phyloP scores from a whole-genome alignment of 805 yeast species.

The Wickerhamiella dianesei region DNA sequence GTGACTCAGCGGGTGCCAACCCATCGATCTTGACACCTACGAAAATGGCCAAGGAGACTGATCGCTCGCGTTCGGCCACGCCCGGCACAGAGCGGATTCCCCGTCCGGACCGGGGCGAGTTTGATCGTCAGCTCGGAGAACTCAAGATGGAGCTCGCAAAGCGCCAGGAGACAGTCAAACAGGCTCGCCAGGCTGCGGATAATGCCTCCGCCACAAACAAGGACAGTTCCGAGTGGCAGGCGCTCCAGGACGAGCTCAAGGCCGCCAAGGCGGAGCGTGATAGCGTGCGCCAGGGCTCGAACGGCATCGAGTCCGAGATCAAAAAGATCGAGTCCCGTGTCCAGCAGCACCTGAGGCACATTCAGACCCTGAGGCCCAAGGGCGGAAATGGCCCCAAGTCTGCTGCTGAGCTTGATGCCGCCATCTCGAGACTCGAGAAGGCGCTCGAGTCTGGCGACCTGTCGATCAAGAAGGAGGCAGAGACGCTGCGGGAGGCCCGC shows the following conservation, averaged over 20 bases:
- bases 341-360: slow-evolving; percentile 63
- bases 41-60: background rate
- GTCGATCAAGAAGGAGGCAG: slow-evolving; percentile 83
- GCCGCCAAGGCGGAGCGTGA: slow-evolving; percentile 35
- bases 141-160: slow-evolving; percentile 20
- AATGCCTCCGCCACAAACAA: slow-evolving; percentile 11
- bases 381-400: slow-evolving; percentile 36
- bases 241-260: slow-evolving; percentile 36
- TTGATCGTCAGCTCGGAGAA: slow-evolving; percentile 19
- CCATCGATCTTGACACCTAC: background rate
- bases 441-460: slow-evolving; percentile 65
- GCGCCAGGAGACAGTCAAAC: slow-evolving; percentile 18
- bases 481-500: slow-evolving; percentile 71
- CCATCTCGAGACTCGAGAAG: slow-evolving; percentile 41
- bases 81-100: slow-evolving; percentile 4
- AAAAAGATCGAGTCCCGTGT: slow-evolving; percentile 52
- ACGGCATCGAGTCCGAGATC: slow-evolving; percentile 45
- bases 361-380: slow-evolving; percentile 59
- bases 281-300: slow-evolving; percentile 27
- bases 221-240: slow-evolving; percentile 32
- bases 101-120: slow-evolving; percentile 23
- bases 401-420: slow-evolving; percentile 27
- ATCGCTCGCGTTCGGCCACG: background rate
- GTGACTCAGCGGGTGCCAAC: background rate
- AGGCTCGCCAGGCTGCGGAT: slow-evolving; percentile 20